Evolutionary conservation across 345 rosid genomes (phyloP).

Genomic region (Hibiscus trionum): DNA sequence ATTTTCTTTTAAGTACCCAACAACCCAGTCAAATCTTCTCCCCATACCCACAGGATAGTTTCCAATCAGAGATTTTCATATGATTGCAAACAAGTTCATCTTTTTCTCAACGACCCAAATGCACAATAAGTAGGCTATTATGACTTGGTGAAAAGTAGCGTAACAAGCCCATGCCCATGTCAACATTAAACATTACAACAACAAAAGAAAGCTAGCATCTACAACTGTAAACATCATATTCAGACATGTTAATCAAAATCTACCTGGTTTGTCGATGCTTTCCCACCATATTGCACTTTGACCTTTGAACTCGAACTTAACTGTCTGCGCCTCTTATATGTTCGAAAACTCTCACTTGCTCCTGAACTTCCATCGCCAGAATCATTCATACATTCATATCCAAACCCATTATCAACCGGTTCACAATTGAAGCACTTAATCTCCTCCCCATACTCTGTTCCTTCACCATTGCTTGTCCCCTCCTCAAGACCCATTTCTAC

Average conservation of each 20-base stretch:
- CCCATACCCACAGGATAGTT: not conserved
- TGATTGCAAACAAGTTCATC: not conserved
- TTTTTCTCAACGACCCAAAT: not conserved
- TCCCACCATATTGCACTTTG: conserved; percentile 29
- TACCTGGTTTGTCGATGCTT: conserved; percentile 45
- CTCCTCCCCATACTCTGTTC: conserved; percentile 20
- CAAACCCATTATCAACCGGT: conserved; percentile 31
- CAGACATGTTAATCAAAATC: not conserved
- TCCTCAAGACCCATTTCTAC: conserved; percentile 42
- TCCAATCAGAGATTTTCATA: not conserved
- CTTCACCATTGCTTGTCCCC: conserved; percentile 33
- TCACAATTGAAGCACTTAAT: conserved; percentile 26
- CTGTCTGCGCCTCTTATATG: conserved; percentile 71
- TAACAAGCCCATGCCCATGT: not conserved
- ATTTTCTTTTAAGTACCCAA: not conserved
- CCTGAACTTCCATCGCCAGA: conserved; percentile 35
- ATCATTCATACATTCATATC: conserved; percentile 22
- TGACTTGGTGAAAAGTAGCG: not conserved
- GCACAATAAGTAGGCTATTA: not conserved
- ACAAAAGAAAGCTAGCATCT: not conserved
- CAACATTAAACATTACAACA: not conserved
- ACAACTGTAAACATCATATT: not conserved
- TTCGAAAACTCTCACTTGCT: conserved; percentile 33
- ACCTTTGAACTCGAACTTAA: conserved; percentile 29
- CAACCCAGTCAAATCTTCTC: not conserved